Percentiles rank a stretch among this genome's conserved stretches.
phyloP scores from a whole-genome alignment of 768 basidiomycete species.

The Phaffia australis region DNA sequence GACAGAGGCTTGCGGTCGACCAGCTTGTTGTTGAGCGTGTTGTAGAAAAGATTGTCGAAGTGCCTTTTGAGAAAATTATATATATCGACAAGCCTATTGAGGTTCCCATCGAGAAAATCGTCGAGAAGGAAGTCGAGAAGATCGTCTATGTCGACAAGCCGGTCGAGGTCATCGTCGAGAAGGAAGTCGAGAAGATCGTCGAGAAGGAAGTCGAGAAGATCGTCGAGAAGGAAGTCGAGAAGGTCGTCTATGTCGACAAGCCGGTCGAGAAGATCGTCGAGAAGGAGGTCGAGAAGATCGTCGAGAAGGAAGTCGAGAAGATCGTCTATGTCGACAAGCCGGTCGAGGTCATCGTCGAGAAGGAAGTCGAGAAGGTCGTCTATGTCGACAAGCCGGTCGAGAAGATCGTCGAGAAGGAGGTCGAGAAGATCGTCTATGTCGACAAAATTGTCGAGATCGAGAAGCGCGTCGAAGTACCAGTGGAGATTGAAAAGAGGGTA shows the following conservation, averaged over 20 bases:
- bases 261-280: conserved; percentile 31
- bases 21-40: conserved; percentile 11
- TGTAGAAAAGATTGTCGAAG: conserved; percentile 30
- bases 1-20: no score
- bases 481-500: conserved; percentile 30
- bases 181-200: conserved; percentile 29
- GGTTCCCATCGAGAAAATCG: conserved; percentile 19
- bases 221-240: conserved; percentile 33
- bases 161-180: conserved; percentile 9
- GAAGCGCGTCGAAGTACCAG: conserved; percentile 29
- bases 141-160: conserved; percentile 13
- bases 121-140: conserved; percentile 28
- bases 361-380: conserved; percentile 31
- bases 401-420: conserved; percentile 30
- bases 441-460: conserved; percentile 28
- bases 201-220: conserved; percentile 30
- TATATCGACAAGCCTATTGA: conserved; percentile 33
- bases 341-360: conserved; percentile 33
- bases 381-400: conserved; percentile 32
- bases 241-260: conserved; percentile 33
- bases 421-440: conserved; percentile 9
- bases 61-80: conserved; percentile 32
- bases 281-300: conserved; percentile 30
- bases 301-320: conserved; percentile 29
- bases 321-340: conserved; percentile 33